phyloP scores from a whole-genome alignment of 345 rosid species.

The Erucastrum elatum region DNA sequence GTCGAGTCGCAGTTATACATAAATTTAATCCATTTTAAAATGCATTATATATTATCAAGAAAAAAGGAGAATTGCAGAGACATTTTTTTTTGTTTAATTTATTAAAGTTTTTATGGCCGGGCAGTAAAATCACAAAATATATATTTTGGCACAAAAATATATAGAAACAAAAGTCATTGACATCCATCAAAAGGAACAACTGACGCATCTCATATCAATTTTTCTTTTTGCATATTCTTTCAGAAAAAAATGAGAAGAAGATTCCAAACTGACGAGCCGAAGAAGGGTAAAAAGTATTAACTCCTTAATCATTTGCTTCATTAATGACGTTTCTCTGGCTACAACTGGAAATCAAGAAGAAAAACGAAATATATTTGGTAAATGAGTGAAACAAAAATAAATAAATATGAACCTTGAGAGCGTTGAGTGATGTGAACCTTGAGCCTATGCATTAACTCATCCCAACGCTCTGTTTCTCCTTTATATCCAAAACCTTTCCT shows the following conservation, averaged over 20 bases:
- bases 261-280: background rate
- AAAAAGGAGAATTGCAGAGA: too few relatives aligned
- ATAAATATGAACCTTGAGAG: background rate
- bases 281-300: background rate
- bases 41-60: too few relatives aligned
- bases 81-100: too few relatives aligned
- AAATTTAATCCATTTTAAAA: too few relatives aligned
- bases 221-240: background rate
- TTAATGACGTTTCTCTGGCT: constrained; percentile 15
- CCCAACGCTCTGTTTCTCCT: constrained; percentile 30
- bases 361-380: background rate
- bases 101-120: too few relatives aligned
- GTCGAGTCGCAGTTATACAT: too few relatives aligned
- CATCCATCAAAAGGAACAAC: background rate
- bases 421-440: constrained; percentile 37
- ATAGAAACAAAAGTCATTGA: background rate
- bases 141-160: too few relatives aligned
- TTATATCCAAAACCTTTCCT: constrained; percentile 24
- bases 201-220: background rate
- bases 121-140: too few relatives aligned
- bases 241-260: background rate
- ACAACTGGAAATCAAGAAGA: constrained; percentile 18
- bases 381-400: background rate
- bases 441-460: constrained; percentile 31
- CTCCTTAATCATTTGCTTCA: constrained; percentile 24